Base-by-base conservation (phyloP, 192 early-diverging fungal genomes). In the Spinellus fusiger region DNA sequence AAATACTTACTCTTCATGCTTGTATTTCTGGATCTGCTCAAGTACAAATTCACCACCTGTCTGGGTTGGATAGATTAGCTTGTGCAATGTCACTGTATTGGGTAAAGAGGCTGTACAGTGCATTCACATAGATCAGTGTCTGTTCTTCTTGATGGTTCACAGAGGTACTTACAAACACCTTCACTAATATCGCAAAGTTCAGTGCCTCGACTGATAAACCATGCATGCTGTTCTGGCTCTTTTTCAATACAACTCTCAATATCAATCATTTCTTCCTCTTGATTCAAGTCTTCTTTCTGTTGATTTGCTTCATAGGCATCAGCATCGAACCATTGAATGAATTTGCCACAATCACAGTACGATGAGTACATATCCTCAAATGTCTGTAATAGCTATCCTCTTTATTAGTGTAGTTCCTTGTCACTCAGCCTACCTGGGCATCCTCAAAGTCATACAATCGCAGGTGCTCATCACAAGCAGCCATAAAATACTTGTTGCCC, bases 331-430 rank as follows among this genome's bases (percentile, higher is more conserved):
- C 76, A 81, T 52, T 85, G 73, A 20, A 96, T 83, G 56, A 96
- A 89, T 75, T 92, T 93, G 53, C 84, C 91, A 65, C 91, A 96
- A 71, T 96, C 94, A 77, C 95, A 98, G 73, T 96, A 98, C 44
- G 87, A 94, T 9, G 92, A 92, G 70, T 92, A 98, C 35, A 93
- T 81, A 38, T 80, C 73, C 52, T 76, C 79, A 54, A 84, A 84
- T 1, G 82, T 84, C 75, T 84, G 82, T 22, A 84, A 40, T 35
- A 84, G 64, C 82, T 84, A 35, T 26, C 4, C 1, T 18, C 23
- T 10, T 20, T 20, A 22, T 35, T 32, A 6, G 13, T 55, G 32
- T 18, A 32, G 4, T n/a, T n/a, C 5, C 5, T 54, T 47, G 26
- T 49, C 27, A 5, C 3, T 50, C 27, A 12, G 5, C 20, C 29